Percentiles rank a stretch among this genome's conserved stretches.
Conservation (phyloP, 1,139 yeast genomes). For the Saccharomyces hybrid region DNA sequence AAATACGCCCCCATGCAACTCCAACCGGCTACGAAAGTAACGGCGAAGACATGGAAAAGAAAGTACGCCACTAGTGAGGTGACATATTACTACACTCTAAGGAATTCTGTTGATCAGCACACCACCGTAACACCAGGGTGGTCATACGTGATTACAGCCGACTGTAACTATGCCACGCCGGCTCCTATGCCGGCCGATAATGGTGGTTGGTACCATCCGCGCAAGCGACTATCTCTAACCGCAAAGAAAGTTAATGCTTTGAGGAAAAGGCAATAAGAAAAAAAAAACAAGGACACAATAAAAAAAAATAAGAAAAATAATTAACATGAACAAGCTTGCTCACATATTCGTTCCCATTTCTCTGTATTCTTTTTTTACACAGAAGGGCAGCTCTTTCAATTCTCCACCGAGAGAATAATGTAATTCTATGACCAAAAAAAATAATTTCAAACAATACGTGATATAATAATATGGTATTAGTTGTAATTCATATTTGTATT, state of each 20-base stretch:
- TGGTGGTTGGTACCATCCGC: constrained; percentile 44
- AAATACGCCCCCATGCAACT: constrained; percentile 87
- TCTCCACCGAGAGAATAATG: too few species aligned
- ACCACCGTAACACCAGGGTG: constrained; percentile 79
- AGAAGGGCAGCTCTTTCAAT: too few species aligned
- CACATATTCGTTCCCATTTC: not conserved
- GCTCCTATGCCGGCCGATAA: constrained; percentile 56
- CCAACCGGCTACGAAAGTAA: constrained; percentile 68
- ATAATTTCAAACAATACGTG: too few species aligned
- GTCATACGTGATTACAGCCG: constrained; percentile 60
- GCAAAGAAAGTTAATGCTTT: constrained; percentile 23
- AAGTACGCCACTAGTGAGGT: constrained; percentile 61
- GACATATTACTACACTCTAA: constrained; percentile 43
- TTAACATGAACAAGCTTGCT: constrained; percentile 5
- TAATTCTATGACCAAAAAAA: too few species aligned
- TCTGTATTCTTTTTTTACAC: not conserved
- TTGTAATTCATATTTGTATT: constrained; percentile 25
- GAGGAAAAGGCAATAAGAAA: not conserved
- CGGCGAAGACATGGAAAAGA: constrained; percentile 58
- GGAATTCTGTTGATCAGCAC: constrained; percentile 39
- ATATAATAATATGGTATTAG: not conserved
- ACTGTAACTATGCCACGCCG: constrained; percentile 57
- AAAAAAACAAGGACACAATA: too few species aligned
- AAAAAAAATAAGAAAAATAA: constrained; percentile 14
- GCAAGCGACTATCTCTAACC: constrained; percentile 33